A percentile compares a stretch with the other conserved stretches of the same genome.
Evolutionary conservation across 108 stramenopile species (phyloP).

Genomic region (Cyclotella sp.): DNA sequence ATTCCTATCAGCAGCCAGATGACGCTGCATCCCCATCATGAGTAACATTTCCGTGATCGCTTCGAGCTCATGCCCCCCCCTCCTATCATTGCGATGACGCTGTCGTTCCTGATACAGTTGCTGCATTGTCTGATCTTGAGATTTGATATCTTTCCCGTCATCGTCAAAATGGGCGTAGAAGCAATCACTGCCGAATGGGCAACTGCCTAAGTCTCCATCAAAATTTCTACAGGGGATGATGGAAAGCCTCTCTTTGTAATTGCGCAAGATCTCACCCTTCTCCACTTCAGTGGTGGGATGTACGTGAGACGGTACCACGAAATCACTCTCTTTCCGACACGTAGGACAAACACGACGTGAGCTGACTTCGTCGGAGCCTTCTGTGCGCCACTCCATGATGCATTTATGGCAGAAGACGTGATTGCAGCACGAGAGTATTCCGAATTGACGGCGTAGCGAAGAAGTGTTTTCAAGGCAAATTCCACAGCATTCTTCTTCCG

Average conservation of each 20-base stretch:
- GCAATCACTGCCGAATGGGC: constrained; percentile 67
- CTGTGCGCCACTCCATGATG: constrained; percentile 62
- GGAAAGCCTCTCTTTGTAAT: constrained; percentile 50
- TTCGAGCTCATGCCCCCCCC: constrained; percentile 15
- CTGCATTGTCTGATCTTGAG: constrained; percentile 44
- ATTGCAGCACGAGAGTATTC: constrained; percentile 56
- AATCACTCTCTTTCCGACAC: constrained; percentile 56
- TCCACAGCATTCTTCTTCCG: constrained; percentile 42
- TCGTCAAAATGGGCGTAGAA: constrained; percentile 60
- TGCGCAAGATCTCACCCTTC: constrained; percentile 35
- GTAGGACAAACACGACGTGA: constrained; percentile 58
- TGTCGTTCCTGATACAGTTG: constrained; percentile 54
- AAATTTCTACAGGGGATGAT: constrained; percentile 51
- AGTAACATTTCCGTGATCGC: constrained; percentile 23
- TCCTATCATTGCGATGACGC: constrained; percentile 20
- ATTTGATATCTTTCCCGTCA: constrained; percentile 52
- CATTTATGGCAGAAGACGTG: constrained; percentile 60
- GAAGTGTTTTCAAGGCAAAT: constrained; percentile 57
- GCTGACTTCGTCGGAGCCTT: constrained; percentile 30
- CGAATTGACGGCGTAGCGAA: constrained; percentile 31
- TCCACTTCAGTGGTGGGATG: constrained; percentile 37
- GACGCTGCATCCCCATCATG: constrained; percentile 25
- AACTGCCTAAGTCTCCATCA: constrained; percentile 55
- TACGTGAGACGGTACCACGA: constrained; percentile 47
- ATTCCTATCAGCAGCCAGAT: constrained; percentile 2